A percentile compares a stretch with the other conserved stretches of the same genome.
These are phyloP conservation scores for Ogataea thermomethanolica DNA, from an alignment of 805 yeast species.

Conservation along the genomic window DNA sequence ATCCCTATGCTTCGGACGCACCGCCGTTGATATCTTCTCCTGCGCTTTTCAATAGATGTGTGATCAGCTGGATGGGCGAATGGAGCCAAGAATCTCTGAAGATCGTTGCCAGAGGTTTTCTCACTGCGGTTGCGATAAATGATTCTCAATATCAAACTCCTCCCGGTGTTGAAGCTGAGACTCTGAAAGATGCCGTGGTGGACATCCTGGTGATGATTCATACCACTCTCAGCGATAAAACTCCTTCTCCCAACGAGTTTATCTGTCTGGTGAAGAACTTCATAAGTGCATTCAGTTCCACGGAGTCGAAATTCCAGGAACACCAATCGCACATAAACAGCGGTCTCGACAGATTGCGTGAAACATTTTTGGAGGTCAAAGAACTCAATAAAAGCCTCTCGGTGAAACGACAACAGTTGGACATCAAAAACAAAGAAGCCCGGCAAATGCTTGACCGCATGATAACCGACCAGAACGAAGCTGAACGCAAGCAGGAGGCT, in stretches of 20 bases:
- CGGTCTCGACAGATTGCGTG: conserved; percentile 74
- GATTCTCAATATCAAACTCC: conserved; percentile 40
- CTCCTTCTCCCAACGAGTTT: conserved; percentile 51
- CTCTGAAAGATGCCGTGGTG: conserved; percentile 38
- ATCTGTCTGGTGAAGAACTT: conserved; percentile 49
- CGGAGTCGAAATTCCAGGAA: conserved; percentile 51
- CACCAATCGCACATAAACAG: conserved; percentile 66
- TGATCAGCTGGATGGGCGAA: conserved; percentile 81
- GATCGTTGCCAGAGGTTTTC: conserved; percentile 43
- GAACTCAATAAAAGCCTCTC: conserved; percentile 53
- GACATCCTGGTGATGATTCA: conserved; percentile 49
- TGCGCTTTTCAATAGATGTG: conserved; percentile 87
- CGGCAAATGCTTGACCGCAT: conserved; percentile 66
- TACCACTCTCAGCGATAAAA: conserved; percentile 1
- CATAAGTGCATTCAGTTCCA: conserved; percentile 37
- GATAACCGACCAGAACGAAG: conserved; percentile 84
- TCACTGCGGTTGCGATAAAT: conserved; percentile 47
- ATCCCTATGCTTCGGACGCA: conserved; percentile 36
- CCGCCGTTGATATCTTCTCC: conserved; percentile 70
- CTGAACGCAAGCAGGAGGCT: conserved; percentile 86
- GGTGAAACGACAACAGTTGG: conserved; percentile 47
- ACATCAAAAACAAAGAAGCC: conserved; percentile 64
- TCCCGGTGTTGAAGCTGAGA: conserved; percentile 13
- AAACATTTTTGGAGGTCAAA: conserved; percentile 71
- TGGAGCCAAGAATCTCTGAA: conserved; percentile 57